A percentile compares a stretch with the other conserved stretches of the same genome.
Conservation (phyloP, 208 protist species). For the Trypanosoma rangeli region DNA sequence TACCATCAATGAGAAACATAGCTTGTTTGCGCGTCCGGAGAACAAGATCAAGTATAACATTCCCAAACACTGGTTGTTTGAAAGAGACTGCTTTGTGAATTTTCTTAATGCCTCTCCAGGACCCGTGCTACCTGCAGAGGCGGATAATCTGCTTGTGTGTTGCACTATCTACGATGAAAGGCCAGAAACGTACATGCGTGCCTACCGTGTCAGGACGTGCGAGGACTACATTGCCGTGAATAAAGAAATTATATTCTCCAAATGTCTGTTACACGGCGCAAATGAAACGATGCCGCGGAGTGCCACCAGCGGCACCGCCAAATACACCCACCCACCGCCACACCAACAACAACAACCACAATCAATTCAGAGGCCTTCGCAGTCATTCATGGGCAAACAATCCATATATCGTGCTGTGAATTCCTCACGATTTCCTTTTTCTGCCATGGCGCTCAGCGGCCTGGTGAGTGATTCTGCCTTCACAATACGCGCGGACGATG, state of each 20-base stretch:
- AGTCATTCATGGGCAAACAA: background rate
- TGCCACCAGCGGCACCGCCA: background rate
- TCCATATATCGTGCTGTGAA: background rate
- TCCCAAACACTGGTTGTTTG: conserved; percentile 68
- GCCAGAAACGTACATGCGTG: conserved; percentile 35
- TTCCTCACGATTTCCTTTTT: background rate
- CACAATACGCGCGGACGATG: conserved; percentile 43
- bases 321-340: background rate
- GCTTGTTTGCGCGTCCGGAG: conserved; percentile 49
- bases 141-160: conserved; percentile 72
- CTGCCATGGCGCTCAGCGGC: conserved; percentile 32
- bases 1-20: conserved; percentile 44
- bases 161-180: conserved; percentile 77
- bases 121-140: conserved; percentile 38
- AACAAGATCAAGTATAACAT: conserved; percentile 54
- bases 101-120: conserved; percentile 54
- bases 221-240: conserved; percentile 69
- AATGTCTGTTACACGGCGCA: conserved; percentile 48
- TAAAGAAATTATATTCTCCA: conserved; percentile 67
- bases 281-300: conserved; percentile 17
- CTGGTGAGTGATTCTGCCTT: conserved; percentile 58
- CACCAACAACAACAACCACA: conserved; percentile 12
- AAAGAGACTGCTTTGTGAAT: conserved; percentile 38
- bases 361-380: background rate
- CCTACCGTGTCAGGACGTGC: conserved; percentile 63